These are phyloP conservation scores for Boletus edulis DNA, from an alignment of 768 basidiomycete species.

Conservation along the genomic window DNA sequence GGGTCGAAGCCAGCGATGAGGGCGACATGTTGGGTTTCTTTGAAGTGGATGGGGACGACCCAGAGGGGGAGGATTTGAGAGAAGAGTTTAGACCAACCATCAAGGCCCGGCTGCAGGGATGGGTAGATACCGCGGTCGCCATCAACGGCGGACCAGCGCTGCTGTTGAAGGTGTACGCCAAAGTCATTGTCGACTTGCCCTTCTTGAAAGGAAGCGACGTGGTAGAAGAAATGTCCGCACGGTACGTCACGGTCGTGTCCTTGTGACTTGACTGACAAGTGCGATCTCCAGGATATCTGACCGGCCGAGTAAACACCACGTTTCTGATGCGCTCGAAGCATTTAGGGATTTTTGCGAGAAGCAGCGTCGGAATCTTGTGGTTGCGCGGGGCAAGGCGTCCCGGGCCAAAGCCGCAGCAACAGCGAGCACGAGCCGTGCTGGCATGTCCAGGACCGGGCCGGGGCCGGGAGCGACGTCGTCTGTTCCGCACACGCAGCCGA, in stretches of 20 bases:
- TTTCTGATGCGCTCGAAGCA: conserved; percentile 50
- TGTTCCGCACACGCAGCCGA: not conserved
- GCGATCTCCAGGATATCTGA: conserved; percentile 43
- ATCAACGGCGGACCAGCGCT: conserved; percentile 40
- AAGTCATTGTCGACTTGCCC: conserved; percentile 53
- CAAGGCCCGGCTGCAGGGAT: conserved; percentile 56
- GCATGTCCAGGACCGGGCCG: not conserved
- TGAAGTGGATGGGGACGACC: conserved; percentile 50
- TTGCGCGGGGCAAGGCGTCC: conserved; percentile 18
- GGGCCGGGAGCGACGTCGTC: conserved; percentile 12
- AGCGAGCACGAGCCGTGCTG: not conserved
- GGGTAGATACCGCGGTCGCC: conserved; percentile 41
- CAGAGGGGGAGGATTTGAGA: conserved; percentile 56
- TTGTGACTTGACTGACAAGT: too few species aligned
- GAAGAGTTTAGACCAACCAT: conserved; percentile 61
- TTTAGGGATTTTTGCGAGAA: conserved; percentile 48
- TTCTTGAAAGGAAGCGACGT: conserved; percentile 51
- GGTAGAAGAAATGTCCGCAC: conserved; percentile 52
- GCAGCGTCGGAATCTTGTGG: conserved; percentile 41
- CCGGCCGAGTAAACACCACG: conserved; percentile 50
- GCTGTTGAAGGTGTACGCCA: conserved; percentile 42
- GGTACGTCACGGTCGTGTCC: conserved; percentile 35
- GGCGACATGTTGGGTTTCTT: conserved; percentile 49
- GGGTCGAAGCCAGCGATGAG: conserved; percentile 38
- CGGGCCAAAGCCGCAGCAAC: not conserved